Percentiles rank a stretch among this genome's conserved stretches.
Conservation (phyloP, 2,329 filamentous ascomycete genomes). For the Talaromyces sp. region DNA sequence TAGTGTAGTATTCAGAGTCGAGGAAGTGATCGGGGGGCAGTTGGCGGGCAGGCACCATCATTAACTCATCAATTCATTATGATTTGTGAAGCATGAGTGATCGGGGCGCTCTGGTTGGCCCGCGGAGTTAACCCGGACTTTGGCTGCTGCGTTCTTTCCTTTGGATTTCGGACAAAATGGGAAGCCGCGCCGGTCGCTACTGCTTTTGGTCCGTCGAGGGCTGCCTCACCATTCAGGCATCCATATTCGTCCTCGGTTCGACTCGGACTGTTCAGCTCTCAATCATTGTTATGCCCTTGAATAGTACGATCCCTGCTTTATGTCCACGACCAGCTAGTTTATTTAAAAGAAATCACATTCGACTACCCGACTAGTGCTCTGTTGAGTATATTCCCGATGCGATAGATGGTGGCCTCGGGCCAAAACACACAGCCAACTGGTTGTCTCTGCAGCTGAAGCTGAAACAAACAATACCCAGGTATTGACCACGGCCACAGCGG, state of each 20-base stretch:
- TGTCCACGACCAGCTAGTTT: neutral
- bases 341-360: neutral
- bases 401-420: conserved; percentile 16
- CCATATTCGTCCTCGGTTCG: neutral
- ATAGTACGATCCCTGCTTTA: neutral
- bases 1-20: neutral
- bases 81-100: conserved; percentile 7
- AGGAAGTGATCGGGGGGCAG: neutral
- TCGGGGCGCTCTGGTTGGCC: conserved; percentile 5
- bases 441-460: conserved; percentile 5
- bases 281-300: neutral
- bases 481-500: conserved; percentile 2
- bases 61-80: neutral
- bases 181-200: conserved; percentile 8
- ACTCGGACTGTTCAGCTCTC: neutral
- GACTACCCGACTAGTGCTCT: neutral
- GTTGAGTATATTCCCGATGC: conserved; percentile 15
- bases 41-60: neutral
- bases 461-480: neutral
- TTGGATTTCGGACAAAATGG: neutral
- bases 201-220: neutral
- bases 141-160: neutral
- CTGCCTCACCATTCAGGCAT: neutral
- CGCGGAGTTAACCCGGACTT: conserved; percentile 13
- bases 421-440: neutral